These are phyloP conservation scores for Penicillium sp. DNA, from an alignment of 2,329 filamentous ascomycete genomes.

Conservation along the genomic window DNA sequence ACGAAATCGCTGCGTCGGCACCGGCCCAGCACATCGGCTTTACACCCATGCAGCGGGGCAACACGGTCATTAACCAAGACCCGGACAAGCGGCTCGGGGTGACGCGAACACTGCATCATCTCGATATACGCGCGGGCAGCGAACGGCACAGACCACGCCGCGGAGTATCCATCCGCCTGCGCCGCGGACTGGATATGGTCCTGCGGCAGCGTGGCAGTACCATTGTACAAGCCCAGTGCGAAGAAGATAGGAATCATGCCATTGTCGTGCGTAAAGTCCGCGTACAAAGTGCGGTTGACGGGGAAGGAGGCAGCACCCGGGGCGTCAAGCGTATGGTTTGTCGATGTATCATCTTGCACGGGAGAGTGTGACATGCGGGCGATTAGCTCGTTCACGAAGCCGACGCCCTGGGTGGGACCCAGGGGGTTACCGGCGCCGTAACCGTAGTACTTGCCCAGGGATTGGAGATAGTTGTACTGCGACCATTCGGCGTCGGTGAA, in stretches of 20 bases:
- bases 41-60: slow-evolving; percentile 72
- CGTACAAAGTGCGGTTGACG: slow-evolving; percentile 71
- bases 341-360: slow-evolving; percentile 75
- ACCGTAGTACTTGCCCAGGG: slow-evolving; percentile 83
- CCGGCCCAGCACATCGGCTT: slow-evolving; percentile 70
- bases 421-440: slow-evolving; percentile 78
- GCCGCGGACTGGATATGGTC: slow-evolving; percentile 55
- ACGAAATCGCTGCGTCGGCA: slow-evolving; percentile 76
- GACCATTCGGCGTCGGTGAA: slow-evolving; percentile 77
- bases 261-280: slow-evolving; percentile 93
- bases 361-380: slow-evolving; percentile 74
- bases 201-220: slow-evolving; percentile 61
- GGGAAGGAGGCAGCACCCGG: slow-evolving; percentile 72
- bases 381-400: slow-evolving; percentile 86
- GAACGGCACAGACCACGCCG: slow-evolving; percentile 83
- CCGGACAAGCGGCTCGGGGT: slow-evolving; percentile 72
- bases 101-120: slow-evolving; percentile 71
- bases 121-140: slow-evolving; percentile 82
- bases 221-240: slow-evolving; percentile 79
- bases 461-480: slow-evolving; percentile 79
- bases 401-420: slow-evolving; percentile 83
- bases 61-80: slow-evolving; percentile 86
- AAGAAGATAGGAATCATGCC: slow-evolving; percentile 78
- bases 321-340: slow-evolving; percentile 77
- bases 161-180: slow-evolving; percentile 71